A percentile compares a stretch with the other conserved stretches of the same genome.
Conservation (phyloP, 1,284 basidiomycete species). For the Sanghuangporus weigelae region DNA sequence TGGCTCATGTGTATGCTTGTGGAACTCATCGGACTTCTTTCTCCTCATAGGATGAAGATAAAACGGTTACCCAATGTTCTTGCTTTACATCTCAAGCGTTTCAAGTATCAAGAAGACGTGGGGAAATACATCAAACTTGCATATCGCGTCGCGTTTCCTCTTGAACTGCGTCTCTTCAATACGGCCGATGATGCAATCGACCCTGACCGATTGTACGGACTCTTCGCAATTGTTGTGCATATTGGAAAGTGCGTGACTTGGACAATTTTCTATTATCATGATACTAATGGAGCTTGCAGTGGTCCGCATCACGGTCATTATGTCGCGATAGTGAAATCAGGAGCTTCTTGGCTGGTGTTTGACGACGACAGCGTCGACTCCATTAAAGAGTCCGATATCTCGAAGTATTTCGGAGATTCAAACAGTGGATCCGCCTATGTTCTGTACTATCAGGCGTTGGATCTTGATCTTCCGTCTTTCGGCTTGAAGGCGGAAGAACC, state of each 20-base stretch:
- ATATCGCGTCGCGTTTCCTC: constrained; percentile 94
- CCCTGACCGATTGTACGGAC: constrained; percentile 85
- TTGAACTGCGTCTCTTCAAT: constrained; percentile 92
- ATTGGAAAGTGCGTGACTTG: constrained; percentile 82
- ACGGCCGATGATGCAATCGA: constrained; percentile 92
- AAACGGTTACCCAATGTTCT: constrained; percentile 93
- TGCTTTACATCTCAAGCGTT: constrained; percentile 93
- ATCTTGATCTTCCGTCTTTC: constrained; percentile 68
- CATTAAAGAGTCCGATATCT: constrained; percentile 86
- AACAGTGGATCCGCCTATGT: constrained; percentile 91
- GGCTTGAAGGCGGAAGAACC: constrained; percentile 42
- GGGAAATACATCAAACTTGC: constrained; percentile 90
- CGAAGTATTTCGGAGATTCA: constrained; percentile 92
- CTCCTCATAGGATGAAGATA: constrained; percentile 85
- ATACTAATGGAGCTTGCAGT: constrained; percentile 36
- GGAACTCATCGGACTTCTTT: constrained; percentile 13
- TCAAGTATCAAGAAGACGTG: constrained; percentile 93
- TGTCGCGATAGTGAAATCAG: constrained; percentile 88
- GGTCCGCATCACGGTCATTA: constrained; percentile 98
- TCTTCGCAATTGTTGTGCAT: constrained; percentile 96
- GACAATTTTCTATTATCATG: neutral
- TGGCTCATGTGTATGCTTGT: neutral
- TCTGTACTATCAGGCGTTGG: constrained; percentile 93
- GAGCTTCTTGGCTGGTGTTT: constrained; percentile 86
- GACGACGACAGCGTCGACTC: constrained; percentile 92